phyloP scores from a whole-genome alignment of 257 asterid species.

The Voacanga thouarsii region DNA sequence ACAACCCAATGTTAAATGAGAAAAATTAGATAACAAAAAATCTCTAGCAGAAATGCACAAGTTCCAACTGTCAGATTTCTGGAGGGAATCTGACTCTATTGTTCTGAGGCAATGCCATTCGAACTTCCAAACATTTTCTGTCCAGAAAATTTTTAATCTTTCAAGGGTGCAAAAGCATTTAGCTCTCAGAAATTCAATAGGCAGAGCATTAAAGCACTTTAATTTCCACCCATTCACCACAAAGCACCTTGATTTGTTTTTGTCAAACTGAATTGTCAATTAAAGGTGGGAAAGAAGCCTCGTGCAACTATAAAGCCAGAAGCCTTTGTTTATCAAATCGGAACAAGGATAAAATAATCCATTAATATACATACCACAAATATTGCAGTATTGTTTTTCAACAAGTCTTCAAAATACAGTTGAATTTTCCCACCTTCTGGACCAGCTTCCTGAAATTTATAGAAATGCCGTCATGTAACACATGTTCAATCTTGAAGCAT shows the following conservation, averaged over 20 bases:
- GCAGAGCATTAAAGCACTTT: neutral
- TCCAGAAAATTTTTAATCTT: neutral
- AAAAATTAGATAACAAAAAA: neutral
- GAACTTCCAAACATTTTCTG: neutral
- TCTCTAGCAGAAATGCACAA: neutral
- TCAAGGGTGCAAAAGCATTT: neutral
- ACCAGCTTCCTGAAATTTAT: slow-evolving; percentile 83
- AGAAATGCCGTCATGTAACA: neutral
- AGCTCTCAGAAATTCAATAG: neutral
- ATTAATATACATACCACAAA: slow-evolving; percentile 60
- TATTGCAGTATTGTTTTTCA: slow-evolving; percentile 75
- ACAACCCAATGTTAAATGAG: neutral
- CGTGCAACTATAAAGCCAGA: neutral
- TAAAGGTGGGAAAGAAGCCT: neutral
- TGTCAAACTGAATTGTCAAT: neutral
- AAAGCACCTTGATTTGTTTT: neutral
- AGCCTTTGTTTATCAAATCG: neutral
- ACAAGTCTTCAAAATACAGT: slow-evolving; percentile 81
- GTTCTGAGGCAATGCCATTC: neutral
- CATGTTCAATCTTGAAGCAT: neutral
- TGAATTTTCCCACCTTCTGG: slow-evolving; percentile 94
- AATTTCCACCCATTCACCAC: neutral
- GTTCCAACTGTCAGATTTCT: neutral
- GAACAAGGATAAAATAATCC: neutral
- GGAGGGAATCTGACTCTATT: neutral